These are phyloP conservation scores for Astragalus glycyphyllos DNA, from an alignment of 306 rosid species.

Conservation along the genomic window DNA sequence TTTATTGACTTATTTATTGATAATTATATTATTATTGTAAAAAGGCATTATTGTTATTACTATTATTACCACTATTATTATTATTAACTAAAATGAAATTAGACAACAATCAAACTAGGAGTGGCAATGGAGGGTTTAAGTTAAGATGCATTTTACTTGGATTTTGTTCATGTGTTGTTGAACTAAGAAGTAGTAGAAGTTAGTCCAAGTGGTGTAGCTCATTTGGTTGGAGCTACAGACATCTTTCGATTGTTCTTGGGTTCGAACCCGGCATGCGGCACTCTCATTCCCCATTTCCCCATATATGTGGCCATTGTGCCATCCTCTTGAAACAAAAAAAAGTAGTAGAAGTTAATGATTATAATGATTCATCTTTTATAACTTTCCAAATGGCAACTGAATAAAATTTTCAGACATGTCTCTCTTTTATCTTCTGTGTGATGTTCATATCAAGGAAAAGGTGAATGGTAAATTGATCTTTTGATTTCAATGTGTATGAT, in stretches of 20 bases:
- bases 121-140: conserved; percentile 12
- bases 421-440: not conserved
- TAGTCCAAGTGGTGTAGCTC: no score
- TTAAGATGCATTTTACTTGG: conserved; percentile 21
- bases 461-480: not conserved
- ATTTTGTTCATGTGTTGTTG: not conserved
- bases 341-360: not conserved
- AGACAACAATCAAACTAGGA: not conserved
- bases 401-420: not conserved
- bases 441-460: conserved; percentile 28
- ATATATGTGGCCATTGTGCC: no score
- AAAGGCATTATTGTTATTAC: no score
- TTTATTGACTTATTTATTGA: not conserved
- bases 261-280: no score
- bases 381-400: not conserved
- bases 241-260: no score
- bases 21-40: no score
- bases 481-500: conserved; percentile 6
- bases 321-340: no score
- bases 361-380: not conserved
- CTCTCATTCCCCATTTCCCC: no score
- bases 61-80: no score
- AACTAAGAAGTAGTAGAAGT: conserved; percentile 7
- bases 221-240: no score
- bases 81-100: not conserved